Conservation (phyloP, 495 filamentous ascomycete species). For the Podospora comata region DNA sequence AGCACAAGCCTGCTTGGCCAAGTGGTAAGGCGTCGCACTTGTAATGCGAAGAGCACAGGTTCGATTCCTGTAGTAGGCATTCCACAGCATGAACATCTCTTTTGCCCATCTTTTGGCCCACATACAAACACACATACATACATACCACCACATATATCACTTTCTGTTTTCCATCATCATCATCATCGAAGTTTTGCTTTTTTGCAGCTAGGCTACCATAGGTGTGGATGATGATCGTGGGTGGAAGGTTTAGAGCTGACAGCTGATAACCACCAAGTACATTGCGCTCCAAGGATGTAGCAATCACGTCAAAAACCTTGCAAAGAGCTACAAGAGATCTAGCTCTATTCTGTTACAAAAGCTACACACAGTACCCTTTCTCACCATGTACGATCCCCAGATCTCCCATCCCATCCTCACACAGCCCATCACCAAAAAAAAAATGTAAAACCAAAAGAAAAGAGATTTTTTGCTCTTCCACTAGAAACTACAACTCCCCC, state of each 20-base stretch:
- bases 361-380: neutral
- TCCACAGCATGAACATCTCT: neutral
- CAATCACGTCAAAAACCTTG: too few relatives aligned
- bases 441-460: neutral
- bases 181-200: too few relatives aligned
- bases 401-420: neutral
- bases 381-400: neutral
- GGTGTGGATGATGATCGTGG: too few relatives aligned
- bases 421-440: neutral
- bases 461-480: neutral
- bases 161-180: too few relatives aligned
- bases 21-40: conserved; percentile 19
- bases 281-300: too few relatives aligned
- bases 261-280: too few relatives aligned
- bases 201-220: too few relatives aligned
- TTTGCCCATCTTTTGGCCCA: neutral
- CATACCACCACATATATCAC: too few relatives aligned
- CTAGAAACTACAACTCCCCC: neutral
- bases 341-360: neutral
- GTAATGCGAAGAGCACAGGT: conserved; percentile 30
- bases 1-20: conserved; percentile 25
- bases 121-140: too few relatives aligned
- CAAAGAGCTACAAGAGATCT: neutral
- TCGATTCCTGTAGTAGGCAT: conserved; percentile 29
- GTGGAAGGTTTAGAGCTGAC: too few relatives aligned